Evolutionary conservation across 2,329 filamentous ascomycete genomes (phyloP).

Genomic region (Paracoccidioides brasiliensis): DNA sequence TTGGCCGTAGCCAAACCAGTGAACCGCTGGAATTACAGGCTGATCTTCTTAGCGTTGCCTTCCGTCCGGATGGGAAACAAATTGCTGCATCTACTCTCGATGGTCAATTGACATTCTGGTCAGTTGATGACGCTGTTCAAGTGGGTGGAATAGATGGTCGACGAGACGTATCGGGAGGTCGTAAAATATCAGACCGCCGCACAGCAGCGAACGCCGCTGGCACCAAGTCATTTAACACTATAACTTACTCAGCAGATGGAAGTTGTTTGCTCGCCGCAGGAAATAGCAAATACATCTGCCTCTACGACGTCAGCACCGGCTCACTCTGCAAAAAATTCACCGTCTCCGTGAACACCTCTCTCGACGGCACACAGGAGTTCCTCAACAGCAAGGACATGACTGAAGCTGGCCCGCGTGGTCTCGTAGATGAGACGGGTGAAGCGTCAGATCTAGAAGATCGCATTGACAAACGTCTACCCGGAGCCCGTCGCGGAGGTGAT

Average conservation of each 20-base stretch:
- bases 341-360: slow-evolving; percentile 85
- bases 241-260: slow-evolving; percentile 85
- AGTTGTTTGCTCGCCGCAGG: slow-evolving; percentile 80
- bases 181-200: slow-evolving; percentile 73
- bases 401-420: slow-evolving; percentile 69
- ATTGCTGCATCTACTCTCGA: slow-evolving; percentile 86
- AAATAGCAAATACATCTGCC: slow-evolving; percentile 96
- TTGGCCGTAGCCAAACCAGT: slow-evolving; percentile 83
- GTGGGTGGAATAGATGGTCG: slow-evolving; percentile 76
- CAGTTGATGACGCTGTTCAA: slow-evolving; percentile 74
- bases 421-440: slow-evolving; percentile 82
- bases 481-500: slow-evolving; percentile 77
- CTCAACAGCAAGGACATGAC: slow-evolving; percentile 85
- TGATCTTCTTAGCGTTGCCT: slow-evolving; percentile 73
- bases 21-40: slow-evolving; percentile 87
- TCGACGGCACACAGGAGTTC: slow-evolving; percentile 94
- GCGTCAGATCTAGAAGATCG: slow-evolving; percentile 80
- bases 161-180: slow-evolving; percentile 82
- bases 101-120: slow-evolving; percentile 92
- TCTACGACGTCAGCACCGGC: slow-evolving; percentile 90
- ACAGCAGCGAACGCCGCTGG: slow-evolving; percentile 83
- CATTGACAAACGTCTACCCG: slow-evolving; percentile 65
- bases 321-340: slow-evolving; percentile 90
- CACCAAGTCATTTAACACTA: slow-evolving; percentile 78
- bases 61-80: slow-evolving; percentile 82